A percentile compares a stretch with the other conserved stretches of the same genome.
phyloP scores from a whole-genome alignment of 2,329 filamentous ascomycete species.

The Cercospora berteroae region DNA sequence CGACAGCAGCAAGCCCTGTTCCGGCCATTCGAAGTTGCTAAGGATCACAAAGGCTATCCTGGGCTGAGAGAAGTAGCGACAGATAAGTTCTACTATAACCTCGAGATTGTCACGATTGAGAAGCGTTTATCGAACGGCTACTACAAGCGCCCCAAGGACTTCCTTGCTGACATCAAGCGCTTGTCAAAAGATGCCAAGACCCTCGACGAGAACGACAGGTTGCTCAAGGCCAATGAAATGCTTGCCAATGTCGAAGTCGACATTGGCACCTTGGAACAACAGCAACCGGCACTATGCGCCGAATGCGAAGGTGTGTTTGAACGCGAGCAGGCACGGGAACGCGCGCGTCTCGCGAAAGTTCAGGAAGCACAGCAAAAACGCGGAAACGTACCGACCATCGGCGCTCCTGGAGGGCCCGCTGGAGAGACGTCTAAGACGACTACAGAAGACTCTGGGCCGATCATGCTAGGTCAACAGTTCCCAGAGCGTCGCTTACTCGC shows the following conservation, averaged over 20 bases:
- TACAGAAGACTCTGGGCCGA: constrained; percentile 46
- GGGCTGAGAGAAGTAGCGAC: constrained; percentile 73
- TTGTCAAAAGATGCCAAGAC: constrained; percentile 81
- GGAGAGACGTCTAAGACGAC: constrained; percentile 44
- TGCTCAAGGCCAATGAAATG: constrained; percentile 86
- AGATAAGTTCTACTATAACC: constrained; percentile 89
- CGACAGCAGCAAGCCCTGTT: constrained; percentile 54
- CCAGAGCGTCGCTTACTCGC: constrained; percentile 50
- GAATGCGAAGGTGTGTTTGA: constrained; percentile 82
- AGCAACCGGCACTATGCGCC: constrained; percentile 59
- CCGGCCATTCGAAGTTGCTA: constrained; percentile 75
- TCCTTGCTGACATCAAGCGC: constrained; percentile 80
- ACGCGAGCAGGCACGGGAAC: constrained; percentile 66
- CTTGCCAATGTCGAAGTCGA: constrained; percentile 92
- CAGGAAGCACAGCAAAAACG: constrained; percentile 63
- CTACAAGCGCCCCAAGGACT: constrained; percentile 87
- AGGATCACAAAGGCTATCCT: constrained; percentile 73
- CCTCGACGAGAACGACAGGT: constrained; percentile 76
- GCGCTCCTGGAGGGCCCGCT: constrained; percentile 41
- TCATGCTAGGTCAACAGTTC: constrained; percentile 62
- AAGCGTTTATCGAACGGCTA: constrained; percentile 95
- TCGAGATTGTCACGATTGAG: constrained; percentile 90
- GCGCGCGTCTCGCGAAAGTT: constrained; percentile 46
- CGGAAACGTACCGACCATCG: constrained; percentile 46
- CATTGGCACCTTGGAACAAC: constrained; percentile 70